These are phyloP conservation scores for Clarireedia sp. DNA, from an alignment of 2,329 filamentous ascomycete genomes.

Conservation along the genomic window DNA sequence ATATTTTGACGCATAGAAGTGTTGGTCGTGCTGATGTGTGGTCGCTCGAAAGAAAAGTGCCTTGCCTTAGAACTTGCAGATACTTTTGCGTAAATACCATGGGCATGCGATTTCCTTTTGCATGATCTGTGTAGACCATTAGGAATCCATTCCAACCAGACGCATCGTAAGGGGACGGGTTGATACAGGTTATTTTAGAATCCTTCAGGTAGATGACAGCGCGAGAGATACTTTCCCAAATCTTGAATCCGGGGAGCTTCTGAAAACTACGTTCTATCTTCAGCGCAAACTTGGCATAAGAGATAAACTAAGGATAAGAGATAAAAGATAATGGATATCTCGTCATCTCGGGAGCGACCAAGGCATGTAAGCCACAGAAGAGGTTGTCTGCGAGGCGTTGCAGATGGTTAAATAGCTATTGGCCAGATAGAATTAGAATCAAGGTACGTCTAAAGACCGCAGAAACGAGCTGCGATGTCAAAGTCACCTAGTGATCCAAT, in stretches of 20 bases:
- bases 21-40: no score
- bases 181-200: neutral
- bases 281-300: neutral
- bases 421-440: neutral
- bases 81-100: no score
- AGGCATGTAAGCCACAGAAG: neutral
- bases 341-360: neutral
- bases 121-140: no score
- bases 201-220: neutral
- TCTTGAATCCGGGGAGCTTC: neutral
- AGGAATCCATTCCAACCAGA: no score
- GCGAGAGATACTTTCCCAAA: neutral
- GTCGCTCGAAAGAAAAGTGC: no score
- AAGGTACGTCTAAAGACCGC: neutral
- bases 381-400: neutral
- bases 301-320: no score
- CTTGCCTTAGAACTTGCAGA: no score
- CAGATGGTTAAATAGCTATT: neutral
- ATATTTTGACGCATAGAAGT: no score
- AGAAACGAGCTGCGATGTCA: neutral
- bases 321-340: neutral
- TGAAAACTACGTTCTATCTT: neutral
- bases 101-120: no score
- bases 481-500: neutral
- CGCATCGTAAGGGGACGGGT: neutral